These are phyloP conservation scores for Globisporangium camurandrum DNA, from an alignment of 352 stramenopile species.

Conservation along the genomic window DNA sequence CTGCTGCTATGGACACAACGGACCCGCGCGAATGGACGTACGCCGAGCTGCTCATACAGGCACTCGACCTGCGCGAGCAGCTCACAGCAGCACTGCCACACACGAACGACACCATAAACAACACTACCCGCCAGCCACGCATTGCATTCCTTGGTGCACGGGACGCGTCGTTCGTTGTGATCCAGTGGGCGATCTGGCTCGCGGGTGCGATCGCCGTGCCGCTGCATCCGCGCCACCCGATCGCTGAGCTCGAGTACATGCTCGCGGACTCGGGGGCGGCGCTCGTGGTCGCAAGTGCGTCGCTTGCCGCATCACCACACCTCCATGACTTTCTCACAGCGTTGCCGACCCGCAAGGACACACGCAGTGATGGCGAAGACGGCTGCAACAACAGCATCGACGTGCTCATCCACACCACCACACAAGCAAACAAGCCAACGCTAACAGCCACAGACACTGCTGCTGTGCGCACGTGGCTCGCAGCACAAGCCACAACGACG, in stretches of 20 bases:
- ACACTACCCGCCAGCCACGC: constrained; percentile 16
- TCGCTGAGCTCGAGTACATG: constrained; percentile 69
- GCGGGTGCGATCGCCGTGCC: constrained; percentile 57
- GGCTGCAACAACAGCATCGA: constrained; percentile 12
- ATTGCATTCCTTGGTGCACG: constrained; percentile 36
- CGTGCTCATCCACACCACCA: constrained; percentile 16
- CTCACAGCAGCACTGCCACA: constrained; percentile 12
- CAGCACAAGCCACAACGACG: constrained; percentile 13
- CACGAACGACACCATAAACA: not conserved
- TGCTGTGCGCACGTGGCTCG: constrained; percentile 34
- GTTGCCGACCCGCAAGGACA: constrained; percentile 10
- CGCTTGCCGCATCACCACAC: constrained; percentile 15
- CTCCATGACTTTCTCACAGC: constrained; percentile 16
- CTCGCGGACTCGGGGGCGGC: constrained; percentile 42
- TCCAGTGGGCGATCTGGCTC: constrained; percentile 76
- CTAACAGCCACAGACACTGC: not conserved
- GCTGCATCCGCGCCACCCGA: constrained; percentile 44
- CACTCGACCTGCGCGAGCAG: constrained; percentile 23
- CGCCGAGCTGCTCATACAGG: constrained; percentile 27
- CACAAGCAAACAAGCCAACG: not conserved
- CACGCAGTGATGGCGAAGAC: too few relatives aligned
- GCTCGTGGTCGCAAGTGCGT: constrained; percentile 41
- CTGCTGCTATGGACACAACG: not conserved
- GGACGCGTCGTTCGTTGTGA: constrained; percentile 44
- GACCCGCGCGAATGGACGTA: constrained; percentile 33